Evolutionary conservation across 352 stramenopile species (phyloP).

Genomic region (Phytophthora sp.): DNA sequence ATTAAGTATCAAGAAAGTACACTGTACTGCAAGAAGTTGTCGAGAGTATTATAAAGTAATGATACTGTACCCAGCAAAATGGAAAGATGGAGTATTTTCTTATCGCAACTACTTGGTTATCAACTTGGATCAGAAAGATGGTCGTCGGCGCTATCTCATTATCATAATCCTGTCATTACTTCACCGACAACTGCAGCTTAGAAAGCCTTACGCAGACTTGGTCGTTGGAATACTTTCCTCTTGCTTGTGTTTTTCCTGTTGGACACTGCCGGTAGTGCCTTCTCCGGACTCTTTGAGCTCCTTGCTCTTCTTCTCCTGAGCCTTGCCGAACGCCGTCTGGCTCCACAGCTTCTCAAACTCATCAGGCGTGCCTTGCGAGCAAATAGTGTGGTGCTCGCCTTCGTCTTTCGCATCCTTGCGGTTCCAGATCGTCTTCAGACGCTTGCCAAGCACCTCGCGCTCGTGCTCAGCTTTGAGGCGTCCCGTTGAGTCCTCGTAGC

Average conservation of each 20-base stretch:
- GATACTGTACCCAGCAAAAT: background rate
- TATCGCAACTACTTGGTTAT: no score
- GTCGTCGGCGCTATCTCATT: no score
- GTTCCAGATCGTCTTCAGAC: constrained; percentile 82
- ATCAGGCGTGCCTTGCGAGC: constrained; percentile 55
- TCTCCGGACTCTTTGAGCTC: constrained; percentile 56
- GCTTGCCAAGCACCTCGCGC: constrained; percentile 64
- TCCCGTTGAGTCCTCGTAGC: constrained; percentile 84
- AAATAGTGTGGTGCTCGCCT: constrained; percentile 68
- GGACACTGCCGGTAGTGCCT: background rate
- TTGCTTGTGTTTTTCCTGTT: constrained; percentile 25
- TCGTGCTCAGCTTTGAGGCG: constrained; percentile 86
- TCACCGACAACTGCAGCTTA: no score
- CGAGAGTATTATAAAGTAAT: background rate
- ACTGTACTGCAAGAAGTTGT: background rate
- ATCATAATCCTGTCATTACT: no score
- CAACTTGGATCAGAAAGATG: no score
- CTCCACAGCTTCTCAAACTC: constrained; percentile 83
- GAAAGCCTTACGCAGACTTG: constrained; percentile 24
- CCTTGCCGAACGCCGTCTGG: constrained; percentile 73
- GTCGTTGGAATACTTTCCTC: constrained; percentile 17
- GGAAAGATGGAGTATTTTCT: no score
- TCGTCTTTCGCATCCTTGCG: constrained; percentile 67
- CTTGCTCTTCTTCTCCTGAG: constrained; percentile 64
- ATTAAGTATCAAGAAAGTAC: background rate